These are phyloP conservation scores for Ceratocystis lukuohia DNA, from an alignment of 2,329 filamentous ascomycete species.

Conservation along the genomic window DNA sequence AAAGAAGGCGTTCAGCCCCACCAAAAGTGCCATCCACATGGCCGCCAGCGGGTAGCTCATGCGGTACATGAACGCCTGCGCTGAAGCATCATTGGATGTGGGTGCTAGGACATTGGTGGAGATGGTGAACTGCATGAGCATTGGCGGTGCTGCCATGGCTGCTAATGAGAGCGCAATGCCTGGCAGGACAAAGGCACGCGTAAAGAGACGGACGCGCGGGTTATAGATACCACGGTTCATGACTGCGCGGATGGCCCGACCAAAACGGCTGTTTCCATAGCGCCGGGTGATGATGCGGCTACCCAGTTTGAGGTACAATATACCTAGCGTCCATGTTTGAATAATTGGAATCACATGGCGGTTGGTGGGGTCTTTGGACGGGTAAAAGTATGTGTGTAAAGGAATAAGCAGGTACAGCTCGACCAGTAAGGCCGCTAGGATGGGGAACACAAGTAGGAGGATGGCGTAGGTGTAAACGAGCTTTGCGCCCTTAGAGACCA, in stretches of 20 bases:
- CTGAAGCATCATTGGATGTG: constrained; percentile 24
- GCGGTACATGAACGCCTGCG: constrained; percentile 34
- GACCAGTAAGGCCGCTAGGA: constrained; percentile 63
- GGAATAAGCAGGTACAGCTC: constrained; percentile 85
- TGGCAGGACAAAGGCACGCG: constrained; percentile 75
- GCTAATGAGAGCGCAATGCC: constrained; percentile 45
- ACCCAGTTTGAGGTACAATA: constrained; percentile 76
- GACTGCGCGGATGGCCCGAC: constrained; percentile 60
- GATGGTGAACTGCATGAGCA: constrained; percentile 20
- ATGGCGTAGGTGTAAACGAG: constrained; percentile 64
- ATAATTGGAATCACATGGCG: constrained; percentile 69
- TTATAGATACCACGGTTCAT: constrained; percentile 62
- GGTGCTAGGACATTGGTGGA: constrained; percentile 15
- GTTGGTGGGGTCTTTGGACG: constrained; percentile 23
- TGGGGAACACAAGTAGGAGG: constrained; percentile 65
- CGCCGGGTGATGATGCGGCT: constrained; percentile 32
- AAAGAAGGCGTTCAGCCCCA: constrained; percentile 37
- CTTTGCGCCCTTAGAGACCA: constrained; percentile 28
- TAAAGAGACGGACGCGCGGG: constrained; percentile 67
- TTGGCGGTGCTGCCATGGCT: constrained; percentile 52
- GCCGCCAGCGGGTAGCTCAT: constrained; percentile 57
- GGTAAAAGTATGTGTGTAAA: constrained; percentile 61
- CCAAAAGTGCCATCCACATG: constrained; percentile 32
- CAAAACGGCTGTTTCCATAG: constrained; percentile 43
- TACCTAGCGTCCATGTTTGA: constrained; percentile 85